A percentile compares a stretch with the other conserved stretches of the same genome.
Evolutionary conservation across 352 stramenopile species (phyloP).

Genomic region (Thalassiosira mediterranea): DNA sequence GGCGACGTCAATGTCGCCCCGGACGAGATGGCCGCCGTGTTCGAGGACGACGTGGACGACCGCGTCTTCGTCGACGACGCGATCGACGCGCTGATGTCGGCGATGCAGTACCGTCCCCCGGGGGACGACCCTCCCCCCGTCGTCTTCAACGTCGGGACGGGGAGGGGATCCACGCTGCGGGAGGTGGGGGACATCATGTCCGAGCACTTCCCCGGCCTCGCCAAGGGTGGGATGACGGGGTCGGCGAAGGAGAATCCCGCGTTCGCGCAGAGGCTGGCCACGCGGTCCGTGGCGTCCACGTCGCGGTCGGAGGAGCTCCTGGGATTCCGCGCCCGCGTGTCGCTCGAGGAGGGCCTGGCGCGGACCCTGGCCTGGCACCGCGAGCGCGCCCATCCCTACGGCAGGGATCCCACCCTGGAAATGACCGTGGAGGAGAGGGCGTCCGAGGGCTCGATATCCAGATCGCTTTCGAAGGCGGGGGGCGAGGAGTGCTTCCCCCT

Average conservation of each 20-base stretch:
- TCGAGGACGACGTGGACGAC: constrained; percentile 56
- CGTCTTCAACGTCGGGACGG: constrained; percentile 77
- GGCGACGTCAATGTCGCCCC: not conserved
- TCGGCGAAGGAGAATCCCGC: not conserved
- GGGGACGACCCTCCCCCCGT: constrained; percentile 40
- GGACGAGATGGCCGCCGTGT: constrained; percentile 9
- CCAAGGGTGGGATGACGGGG: not conserved
- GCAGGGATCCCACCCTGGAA: constrained; percentile 11
- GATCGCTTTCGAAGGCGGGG: constrained; percentile 12
- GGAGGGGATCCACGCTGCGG: constrained; percentile 49
- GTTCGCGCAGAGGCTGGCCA: constrained; percentile 10
- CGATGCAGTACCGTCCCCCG: constrained; percentile 72
- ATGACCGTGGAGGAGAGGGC: constrained; percentile 9
- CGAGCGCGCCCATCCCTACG: constrained; percentile 70
- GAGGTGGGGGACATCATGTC: constrained; percentile 58
- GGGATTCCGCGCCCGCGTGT: constrained; percentile 66
- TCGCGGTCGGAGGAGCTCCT: constrained; percentile 60
- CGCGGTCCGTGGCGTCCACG: constrained; percentile 57
- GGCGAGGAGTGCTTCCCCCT: constrained; percentile 51
- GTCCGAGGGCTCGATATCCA: constrained; percentile 18
- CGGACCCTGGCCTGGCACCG: constrained; percentile 73
- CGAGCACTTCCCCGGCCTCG: constrained; percentile 50
- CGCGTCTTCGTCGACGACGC: constrained; percentile 95
- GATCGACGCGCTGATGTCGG: constrained; percentile 88
- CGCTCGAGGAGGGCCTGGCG: constrained; percentile 60